Evolutionary conservation across 441 rosid species (phyloP).

Genomic region (Populus tomentosa): DNA sequence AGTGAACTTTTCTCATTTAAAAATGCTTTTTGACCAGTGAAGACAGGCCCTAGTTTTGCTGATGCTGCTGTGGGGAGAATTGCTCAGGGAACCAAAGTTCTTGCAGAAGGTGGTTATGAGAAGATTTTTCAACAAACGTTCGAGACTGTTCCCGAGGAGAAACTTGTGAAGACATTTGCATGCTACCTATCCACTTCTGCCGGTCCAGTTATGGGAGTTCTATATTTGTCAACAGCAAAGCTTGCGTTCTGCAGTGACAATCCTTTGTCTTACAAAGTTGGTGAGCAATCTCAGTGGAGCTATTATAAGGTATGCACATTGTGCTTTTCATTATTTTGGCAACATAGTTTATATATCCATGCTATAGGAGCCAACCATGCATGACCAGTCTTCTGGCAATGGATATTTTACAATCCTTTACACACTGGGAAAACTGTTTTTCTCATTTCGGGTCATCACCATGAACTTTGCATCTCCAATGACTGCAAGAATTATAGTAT

Average conservation of each 20-base stretch:
- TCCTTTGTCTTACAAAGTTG: conserved; percentile 79
- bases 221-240: conserved; percentile 74
- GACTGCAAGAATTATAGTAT: neutral
- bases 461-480: neutral
- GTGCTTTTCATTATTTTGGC: neutral
- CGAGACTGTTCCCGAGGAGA: conserved; percentile 79
- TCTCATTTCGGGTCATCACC: neutral
- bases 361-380: neutral
- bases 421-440: neutral
- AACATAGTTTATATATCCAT: neutral
- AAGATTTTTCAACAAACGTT: conserved; percentile 79
- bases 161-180: conserved; percentile 61
- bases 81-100: conserved; percentile 87
- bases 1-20: neutral
- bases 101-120: conserved; percentile 96
- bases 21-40: conserved; percentile 42
- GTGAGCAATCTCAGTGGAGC: conserved; percentile 77
- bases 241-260: conserved; percentile 88
- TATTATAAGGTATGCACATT: conserved; percentile 72
- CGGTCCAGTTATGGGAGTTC: conserved; percentile 92
- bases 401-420: neutral
- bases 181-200: conserved; percentile 94
- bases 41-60: conserved; percentile 87
- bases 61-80: conserved; percentile 97
- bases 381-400: neutral